Evolutionary conservation across 176 grass and related monocot genomes (phyloP), one percentile per base, ranked within the genome.

Genomic region (Zoysia pacifica): DNA sequence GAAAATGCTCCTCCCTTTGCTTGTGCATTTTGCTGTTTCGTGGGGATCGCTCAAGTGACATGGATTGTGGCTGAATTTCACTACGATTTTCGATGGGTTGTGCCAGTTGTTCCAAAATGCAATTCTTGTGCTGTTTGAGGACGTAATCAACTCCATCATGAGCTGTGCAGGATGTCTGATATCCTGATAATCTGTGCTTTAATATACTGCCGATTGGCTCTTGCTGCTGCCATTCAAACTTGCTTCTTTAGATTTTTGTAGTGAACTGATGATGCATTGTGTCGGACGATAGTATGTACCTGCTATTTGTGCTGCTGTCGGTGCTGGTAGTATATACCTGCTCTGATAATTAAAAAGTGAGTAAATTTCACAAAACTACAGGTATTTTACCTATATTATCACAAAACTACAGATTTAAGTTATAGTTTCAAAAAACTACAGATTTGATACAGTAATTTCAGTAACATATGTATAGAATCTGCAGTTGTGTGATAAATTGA

Each of bases 61-160:
- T 15, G 16, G 19, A 65, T 65, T 79, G 60, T 51, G 50, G 42
- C 9, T 52, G 9, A 7, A 56, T 38, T 65, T 45, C 18, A 16
- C 62, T 14, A 46, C 0, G 51, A 79, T 69, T 70, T 63, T 38
- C 28, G 11, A 36, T 11, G 37, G 56, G 37, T 51, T 36, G 67
- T 55, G 14, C 9, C 13, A 13, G 11, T 56, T 65, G 72, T 40
- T 70, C 55, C 28, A 48, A 77, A 77, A 41, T 14, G 86, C 53
- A 83, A 38, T 58, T 38, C 36, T 47, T 69, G 65, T 56, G n/a
- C 18, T 79, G 64, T 69, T 9, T 6, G 44, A 4, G 35, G 56
- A 1, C 0, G 16, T 2, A 36, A 62, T 36, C 59, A 19, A 3
- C 9, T 35, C 20, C 19, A 28, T 61, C 19, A 36, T 8, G 4